A percentile compares a stretch with the other conserved stretches of the same genome.
Evolutionary conservation across 805 yeast species (phyloP).

Genomic region (Spathaspora gorwiae): DNA sequence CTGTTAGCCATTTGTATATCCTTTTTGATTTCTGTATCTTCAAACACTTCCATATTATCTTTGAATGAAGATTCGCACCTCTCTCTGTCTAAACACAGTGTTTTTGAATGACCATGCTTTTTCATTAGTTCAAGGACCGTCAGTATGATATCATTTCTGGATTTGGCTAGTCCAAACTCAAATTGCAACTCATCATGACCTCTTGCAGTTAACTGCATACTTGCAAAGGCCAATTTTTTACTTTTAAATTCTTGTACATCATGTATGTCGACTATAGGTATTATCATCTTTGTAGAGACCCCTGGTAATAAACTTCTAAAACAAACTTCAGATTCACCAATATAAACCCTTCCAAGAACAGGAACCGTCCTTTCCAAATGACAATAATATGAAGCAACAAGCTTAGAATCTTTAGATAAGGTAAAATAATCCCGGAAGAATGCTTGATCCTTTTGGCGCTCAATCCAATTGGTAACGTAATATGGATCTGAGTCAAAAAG

Average conservation of each 20-base stretch:
- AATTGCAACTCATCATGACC: conserved; percentile 76
- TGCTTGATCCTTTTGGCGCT: conserved; percentile 44
- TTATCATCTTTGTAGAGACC: conserved; percentile 69
- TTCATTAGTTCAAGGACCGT: conserved; percentile 23
- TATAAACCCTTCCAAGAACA: conserved; percentile 74
- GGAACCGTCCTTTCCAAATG: conserved; percentile 71
- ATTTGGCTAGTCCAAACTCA: conserved; percentile 61
- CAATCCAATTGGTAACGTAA: conserved; percentile 42
- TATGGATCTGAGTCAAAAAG: conserved; percentile 41
- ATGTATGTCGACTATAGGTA: conserved; percentile 74
- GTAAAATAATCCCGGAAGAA: conserved; percentile 67
- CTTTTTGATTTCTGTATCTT: not conserved
- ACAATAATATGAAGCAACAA: conserved; percentile 67
- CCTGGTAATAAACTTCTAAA: conserved; percentile 80
- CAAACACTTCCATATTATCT: too few species aligned
- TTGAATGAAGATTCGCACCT: conserved; percentile 3
- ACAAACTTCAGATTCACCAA: conserved; percentile 67
- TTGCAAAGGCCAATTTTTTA: conserved; percentile 61
- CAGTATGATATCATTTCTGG: conserved; percentile 70
- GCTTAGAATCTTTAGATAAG: conserved; percentile 43
- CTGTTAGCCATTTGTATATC: conserved; percentile 13
- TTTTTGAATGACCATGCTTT: not conserved
- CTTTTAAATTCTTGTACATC: conserved; percentile 65
- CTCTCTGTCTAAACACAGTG: conserved; percentile 11
- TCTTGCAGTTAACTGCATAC: conserved; percentile 62